A percentile compares a stretch with the other conserved stretches of the same genome.
These are phyloP conservation scores for Phycomyces blakesleeanus DNA, from an alignment of 192 early-diverging fungal genomes.

Conservation along the genomic window DNA sequence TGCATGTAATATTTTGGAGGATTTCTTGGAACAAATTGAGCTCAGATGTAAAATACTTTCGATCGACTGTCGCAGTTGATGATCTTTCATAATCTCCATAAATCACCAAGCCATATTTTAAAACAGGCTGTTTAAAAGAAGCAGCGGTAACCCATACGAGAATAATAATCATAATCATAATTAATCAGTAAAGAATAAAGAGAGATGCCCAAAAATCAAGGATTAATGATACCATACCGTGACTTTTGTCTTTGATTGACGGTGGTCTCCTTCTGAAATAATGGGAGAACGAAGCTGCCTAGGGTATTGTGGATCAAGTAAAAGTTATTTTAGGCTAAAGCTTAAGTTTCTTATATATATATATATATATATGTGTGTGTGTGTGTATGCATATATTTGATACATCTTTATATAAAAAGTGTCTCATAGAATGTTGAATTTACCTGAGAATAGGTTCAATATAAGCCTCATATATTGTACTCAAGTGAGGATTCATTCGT, in stretches of 20 bases:
- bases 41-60: conserved; percentile 49
- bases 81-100: conserved; percentile 54
- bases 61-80: conserved; percentile 46
- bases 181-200: no score
- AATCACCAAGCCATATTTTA: conserved; percentile 51
- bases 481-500: conserved; percentile 42
- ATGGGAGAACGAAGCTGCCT: conserved; percentile 51
- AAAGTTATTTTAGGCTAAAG: not conserved
- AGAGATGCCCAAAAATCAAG: not conserved
- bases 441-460: conserved; percentile 55
- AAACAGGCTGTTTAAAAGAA: conserved; percentile 36
- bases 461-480: conserved; percentile 43
- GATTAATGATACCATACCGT: conserved; percentile 37
- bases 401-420: no score
- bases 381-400: no score
- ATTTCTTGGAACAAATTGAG: conserved; percentile 42
- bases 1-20: conserved; percentile 42
- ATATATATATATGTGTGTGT: no score
- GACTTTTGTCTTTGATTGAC: conserved; percentile 44
- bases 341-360: no score
- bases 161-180: no score
- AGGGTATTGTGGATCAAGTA: conserved; percentile 8
- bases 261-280: conserved; percentile 42
- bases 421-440: no score
- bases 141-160: no score